Conservation (phyloP, 2,329 filamentous ascomycete species). For the Diaporthe sp. region DNA sequence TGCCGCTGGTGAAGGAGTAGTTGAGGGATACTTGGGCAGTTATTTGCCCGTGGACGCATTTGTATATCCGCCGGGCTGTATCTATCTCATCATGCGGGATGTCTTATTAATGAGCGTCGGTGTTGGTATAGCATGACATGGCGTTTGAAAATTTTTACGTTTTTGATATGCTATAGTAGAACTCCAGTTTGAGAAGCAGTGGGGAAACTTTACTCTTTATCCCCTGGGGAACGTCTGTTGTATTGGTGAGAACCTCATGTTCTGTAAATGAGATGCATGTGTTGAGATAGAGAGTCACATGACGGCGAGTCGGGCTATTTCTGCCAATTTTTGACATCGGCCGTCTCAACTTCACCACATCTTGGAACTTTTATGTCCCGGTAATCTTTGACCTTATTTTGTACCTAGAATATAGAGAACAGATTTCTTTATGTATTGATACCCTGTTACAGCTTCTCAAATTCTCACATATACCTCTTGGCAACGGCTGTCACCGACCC, state of each 20-base stretch:
- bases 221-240: not conserved
- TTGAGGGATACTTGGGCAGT: not conserved
- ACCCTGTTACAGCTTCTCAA: not conserved
- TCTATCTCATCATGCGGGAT: no score
- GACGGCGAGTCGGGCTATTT: constrained; percentile 9
- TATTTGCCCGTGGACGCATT: not conserved
- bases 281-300: constrained; percentile 1
- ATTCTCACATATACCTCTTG: not conserved
- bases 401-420: fast-evolving
- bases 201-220: not conserved
- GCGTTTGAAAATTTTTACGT: not conserved
- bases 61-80: no score
- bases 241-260: constrained; percentile 5
- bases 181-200: not conserved
- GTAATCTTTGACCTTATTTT: not conserved
- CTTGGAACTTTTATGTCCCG: not conserved
- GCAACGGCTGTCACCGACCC: not conserved
- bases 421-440: not conserved
- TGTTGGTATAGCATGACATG: not conserved
- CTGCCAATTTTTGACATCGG: not conserved
- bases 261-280: not conserved
- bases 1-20: no score
- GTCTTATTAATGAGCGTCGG: not conserved
- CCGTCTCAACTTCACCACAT: not conserved
- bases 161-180: not conserved